Evolutionary conservation across 345 rosid genomes (phyloP).

Genomic region (Citrus cavaleriei): DNA sequence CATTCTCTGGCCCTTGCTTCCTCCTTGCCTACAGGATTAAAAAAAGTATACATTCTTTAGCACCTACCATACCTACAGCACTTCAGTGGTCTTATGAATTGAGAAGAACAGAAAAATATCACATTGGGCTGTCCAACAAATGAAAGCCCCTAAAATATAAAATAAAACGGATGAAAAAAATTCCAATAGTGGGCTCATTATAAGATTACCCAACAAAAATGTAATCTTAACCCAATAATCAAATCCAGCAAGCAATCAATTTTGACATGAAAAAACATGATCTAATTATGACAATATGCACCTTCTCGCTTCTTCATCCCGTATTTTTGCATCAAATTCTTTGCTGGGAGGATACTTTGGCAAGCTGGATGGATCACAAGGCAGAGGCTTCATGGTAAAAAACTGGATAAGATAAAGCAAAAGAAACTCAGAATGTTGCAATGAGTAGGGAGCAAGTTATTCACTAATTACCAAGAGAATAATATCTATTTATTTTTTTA

Average conservation of each 20-base stretch:
- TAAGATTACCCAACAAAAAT: background rate
- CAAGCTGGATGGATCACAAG: constrained; percentile 93
- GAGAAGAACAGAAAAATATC: background rate
- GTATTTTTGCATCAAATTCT: constrained; percentile 92
- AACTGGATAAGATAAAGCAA: constrained; percentile 49
- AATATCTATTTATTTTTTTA: no score
- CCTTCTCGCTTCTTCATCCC: constrained; percentile 97
- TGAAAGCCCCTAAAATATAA: background rate
- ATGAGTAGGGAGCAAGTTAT: background rate
- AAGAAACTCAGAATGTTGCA: background rate
- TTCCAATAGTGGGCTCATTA: background rate
- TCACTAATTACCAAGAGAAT: background rate
- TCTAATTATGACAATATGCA: constrained; percentile 20
- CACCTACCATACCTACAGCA: background rate
- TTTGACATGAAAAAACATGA: background rate
- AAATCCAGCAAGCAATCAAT: background rate
- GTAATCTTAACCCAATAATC: background rate
- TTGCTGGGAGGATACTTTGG: constrained; percentile 97
- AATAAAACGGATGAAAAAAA: background rate
- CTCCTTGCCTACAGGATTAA: constrained; percentile 61
- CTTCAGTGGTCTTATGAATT: background rate
- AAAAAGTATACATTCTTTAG: background rate
- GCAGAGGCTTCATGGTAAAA: constrained; percentile 76
- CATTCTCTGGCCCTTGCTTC: constrained; percentile 65
- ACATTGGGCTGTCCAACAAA: background rate